Evolutionary conservation across 2,329 filamentous ascomycete genomes (phyloP).

Genomic region (Pezicula radicicola): DNA sequence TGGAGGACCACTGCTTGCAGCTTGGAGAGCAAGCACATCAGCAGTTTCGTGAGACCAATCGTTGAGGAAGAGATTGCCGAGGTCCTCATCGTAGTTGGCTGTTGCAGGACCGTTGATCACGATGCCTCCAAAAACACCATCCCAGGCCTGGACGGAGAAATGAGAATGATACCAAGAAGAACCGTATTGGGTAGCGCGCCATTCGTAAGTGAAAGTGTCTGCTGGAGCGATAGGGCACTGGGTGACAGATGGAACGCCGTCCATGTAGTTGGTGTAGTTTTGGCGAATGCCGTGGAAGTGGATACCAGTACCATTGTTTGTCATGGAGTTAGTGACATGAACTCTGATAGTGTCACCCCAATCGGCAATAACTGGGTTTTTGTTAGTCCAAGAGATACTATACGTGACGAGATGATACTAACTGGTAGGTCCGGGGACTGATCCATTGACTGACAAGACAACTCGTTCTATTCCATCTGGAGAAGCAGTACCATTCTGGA

Average conservation of each 20-base stretch:
- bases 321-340: slow-evolving; percentile 1
- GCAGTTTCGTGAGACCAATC: slow-evolving; percentile 27
- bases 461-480: slow-evolving; percentile 27
- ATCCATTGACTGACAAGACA: slow-evolving; percentile 28
- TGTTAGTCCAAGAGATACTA: no score
- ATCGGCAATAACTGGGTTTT: slow-evolving; percentile 21
- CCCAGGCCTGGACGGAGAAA: slow-evolving; percentile 43
- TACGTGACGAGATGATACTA: no score
- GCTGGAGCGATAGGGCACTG: slow-evolving; percentile 62
- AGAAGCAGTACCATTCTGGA: slow-evolving; percentile 21
- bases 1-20: slow-evolving; percentile 17
- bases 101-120: slow-evolving; percentile 58
- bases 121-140: slow-evolving; percentile 58
- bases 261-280: slow-evolving; percentile 34
- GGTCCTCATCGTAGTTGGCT: slow-evolving; percentile 57
- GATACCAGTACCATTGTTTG: slow-evolving; percentile 32
- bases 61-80: slow-evolving; percentile 44
- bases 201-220: slow-evolving; percentile 16
- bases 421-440: no score
- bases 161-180: slow-evolving; percentile 60
- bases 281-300: slow-evolving; percentile 48
- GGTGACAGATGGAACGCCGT: slow-evolving; percentile 42
- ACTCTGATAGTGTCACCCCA: slow-evolving; percentile 41
- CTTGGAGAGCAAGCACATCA: slow-evolving; percentile 13
- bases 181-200: slow-evolving; percentile 30